phyloP scores from a whole-genome alignment of 192 early-diverging fungal species.

The Coemansia sp. region DNA sequence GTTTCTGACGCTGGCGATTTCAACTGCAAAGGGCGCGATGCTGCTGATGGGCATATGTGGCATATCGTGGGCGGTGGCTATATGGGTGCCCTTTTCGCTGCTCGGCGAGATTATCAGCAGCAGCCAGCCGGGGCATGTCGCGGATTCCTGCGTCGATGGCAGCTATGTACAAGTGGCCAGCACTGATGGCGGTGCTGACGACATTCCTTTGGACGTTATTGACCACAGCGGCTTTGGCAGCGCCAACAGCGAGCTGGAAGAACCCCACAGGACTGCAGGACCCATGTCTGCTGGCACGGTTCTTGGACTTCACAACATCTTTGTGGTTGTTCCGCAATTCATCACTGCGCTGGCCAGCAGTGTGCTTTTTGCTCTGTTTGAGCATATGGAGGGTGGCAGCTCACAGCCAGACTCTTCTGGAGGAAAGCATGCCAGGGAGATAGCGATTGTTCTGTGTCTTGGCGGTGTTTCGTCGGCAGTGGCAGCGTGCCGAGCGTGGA shows the following conservation, averaged over 20 bases:
- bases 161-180: conserved; percentile 27
- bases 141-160: neutral
- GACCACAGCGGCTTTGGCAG: conserved; percentile 3
- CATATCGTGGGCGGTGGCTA: conserved; percentile 82
- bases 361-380: conserved; percentile 70
- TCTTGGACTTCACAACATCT: conserved; percentile 94
- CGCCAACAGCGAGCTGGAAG: neutral
- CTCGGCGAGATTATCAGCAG: conserved; percentile 65
- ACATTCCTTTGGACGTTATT: conserved; percentile 29
- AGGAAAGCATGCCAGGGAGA: conserved; percentile 40
- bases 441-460: conserved; percentile 41
- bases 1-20: conserved; percentile 65
- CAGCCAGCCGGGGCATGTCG: conserved; percentile 1
- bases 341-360: conserved; percentile 74
- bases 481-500: conserved; percentile 40
- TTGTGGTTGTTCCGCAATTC: conserved; percentile 93
- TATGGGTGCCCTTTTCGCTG: conserved; percentile 94
- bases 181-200: neutral
- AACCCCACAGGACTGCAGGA: neutral
- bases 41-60: conserved; percentile 73
- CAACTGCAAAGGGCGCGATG: conserved; percentile 60
- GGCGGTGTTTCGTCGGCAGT: conserved; percentile 37
- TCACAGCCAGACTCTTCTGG: conserved; percentile 13
- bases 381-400: conserved; percentile 32
- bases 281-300: conserved; percentile 69